Evolutionary conservation across 139 green algal species (phyloP).

Genomic region (Dunaliella sp.): DNA sequence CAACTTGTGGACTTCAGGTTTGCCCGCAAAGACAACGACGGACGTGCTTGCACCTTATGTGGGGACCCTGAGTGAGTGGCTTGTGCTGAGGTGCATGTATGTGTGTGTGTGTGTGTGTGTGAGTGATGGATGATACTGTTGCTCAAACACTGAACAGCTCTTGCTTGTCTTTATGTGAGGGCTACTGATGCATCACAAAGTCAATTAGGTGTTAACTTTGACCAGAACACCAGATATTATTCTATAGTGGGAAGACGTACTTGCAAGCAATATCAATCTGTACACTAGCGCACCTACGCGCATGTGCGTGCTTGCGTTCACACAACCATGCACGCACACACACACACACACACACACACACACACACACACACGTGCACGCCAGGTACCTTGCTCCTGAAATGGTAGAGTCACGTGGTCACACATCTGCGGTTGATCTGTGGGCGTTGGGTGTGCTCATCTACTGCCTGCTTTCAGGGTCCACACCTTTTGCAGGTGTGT

Average conservation of each 20-base stretch:
- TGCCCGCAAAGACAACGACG: conserved; percentile 46
- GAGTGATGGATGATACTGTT: background rate
- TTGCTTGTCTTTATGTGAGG: background rate
- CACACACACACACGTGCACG: no score
- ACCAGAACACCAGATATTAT: background rate
- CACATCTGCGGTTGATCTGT: conserved; percentile 55
- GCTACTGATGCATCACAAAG: background rate
- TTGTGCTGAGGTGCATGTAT: no score
- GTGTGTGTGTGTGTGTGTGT: no score
- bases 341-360: no score
- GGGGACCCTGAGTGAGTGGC: conserved; percentile 62
- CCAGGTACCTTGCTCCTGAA: conserved; percentile 34
- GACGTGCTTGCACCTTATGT: conserved; percentile 75
- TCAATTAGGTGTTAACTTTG: background rate
- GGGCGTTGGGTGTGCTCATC: conserved; percentile 71
- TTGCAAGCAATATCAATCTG: background rate
- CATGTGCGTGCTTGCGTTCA: no score
- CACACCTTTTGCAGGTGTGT: conserved; percentile 43
- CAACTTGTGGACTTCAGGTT: conserved; percentile 57
- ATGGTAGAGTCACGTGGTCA: conserved; percentile 18
- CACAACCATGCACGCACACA: no score
- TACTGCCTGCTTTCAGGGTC: conserved; percentile 62
- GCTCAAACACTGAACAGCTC: background rate
- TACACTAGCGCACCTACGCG: background rate
- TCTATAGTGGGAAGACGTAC: background rate